Evolutionary conservation across 805 yeast species (phyloP).

Genomic region (Debaryomyces maramus): DNA sequence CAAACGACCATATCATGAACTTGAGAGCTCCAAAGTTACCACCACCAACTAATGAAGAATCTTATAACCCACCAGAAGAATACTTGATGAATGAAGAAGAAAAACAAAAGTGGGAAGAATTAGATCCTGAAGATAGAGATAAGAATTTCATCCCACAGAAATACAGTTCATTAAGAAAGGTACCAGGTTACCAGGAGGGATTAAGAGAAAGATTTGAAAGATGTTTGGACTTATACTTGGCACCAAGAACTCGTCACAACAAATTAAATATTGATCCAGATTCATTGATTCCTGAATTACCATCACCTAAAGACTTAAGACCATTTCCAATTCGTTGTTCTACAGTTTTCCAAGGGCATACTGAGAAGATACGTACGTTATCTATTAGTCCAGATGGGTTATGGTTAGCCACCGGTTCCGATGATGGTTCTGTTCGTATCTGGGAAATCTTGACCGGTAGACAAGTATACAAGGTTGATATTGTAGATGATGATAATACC

Average conservation of each 20-base stretch:
- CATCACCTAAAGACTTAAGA: constrained; percentile 92
- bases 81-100: constrained; percentile 82
- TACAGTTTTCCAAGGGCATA: constrained; percentile 80
- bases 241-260: constrained; percentile 92
- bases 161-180: constrained; percentile 78
- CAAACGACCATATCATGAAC: constrained; percentile 81
- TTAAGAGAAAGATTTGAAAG: constrained; percentile 93
- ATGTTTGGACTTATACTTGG: constrained; percentile 87
- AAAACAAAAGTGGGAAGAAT: constrained; percentile 62
- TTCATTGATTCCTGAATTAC: constrained; percentile 90
- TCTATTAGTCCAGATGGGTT: constrained; percentile 86
- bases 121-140: constrained; percentile 77
- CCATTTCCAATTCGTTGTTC: constrained; percentile 95
- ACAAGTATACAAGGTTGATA: constrained; percentile 70
- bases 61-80: constrained; percentile 97
- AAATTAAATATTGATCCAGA: constrained; percentile 95
- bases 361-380: constrained; percentile 75
- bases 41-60: constrained; percentile 95
- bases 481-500: constrained; percentile 51
- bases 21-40: constrained; percentile 92
- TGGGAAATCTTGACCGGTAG: constrained; percentile 98
- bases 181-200: constrained; percentile 86
- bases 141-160: constrained; percentile 80
- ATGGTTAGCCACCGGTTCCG: constrained; percentile 97
- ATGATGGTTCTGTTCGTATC: constrained; percentile 92